These are phyloP conservation scores for Nakazawaea molendinolei DNA, from an alignment of 805 yeast genomes.

Conservation along the genomic window DNA sequence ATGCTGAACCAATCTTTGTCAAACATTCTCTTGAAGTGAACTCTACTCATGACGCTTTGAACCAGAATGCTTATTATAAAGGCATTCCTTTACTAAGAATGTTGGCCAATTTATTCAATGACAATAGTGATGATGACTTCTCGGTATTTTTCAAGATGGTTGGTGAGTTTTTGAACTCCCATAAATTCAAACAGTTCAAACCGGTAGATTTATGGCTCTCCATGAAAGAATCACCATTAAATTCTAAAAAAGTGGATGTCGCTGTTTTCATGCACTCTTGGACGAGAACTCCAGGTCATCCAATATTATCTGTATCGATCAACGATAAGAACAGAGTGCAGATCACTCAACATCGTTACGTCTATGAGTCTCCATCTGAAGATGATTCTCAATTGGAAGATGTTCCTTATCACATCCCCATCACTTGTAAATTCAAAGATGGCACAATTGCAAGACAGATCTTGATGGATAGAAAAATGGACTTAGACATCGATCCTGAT, in stretches of 20 bases:
- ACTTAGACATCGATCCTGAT: slow-evolving; percentile 23
- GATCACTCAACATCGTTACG: slow-evolving; percentile 32
- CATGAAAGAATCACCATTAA: slow-evolving; percentile 21
- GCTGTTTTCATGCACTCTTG: slow-evolving; percentile 50
- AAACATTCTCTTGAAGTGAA: slow-evolving; percentile 30
- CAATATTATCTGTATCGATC: slow-evolving; percentile 35
- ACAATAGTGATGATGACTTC: slow-evolving; percentile 21
- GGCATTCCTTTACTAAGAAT: slow-evolving; percentile 51
- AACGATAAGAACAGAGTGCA: slow-evolving; percentile 22
- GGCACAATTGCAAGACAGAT: slow-evolving; percentile 32
- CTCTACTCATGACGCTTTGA: slow-evolving; percentile 41
- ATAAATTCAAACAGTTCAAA: slow-evolving; percentile 34
- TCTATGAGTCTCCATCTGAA: slow-evolving; percentile 17
- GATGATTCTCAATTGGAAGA: slow-evolving; percentile 36
- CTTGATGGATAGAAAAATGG: slow-evolving; percentile 35
- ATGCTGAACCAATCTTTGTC: slow-evolving; percentile 28
- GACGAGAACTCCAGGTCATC: slow-evolving; percentile 55
- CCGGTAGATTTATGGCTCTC: slow-evolving; percentile 49
- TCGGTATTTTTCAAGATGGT: slow-evolving; percentile 29
- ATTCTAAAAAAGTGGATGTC: slow-evolving; percentile 33
- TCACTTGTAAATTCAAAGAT: slow-evolving; percentile 33
- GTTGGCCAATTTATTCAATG: slow-evolving; percentile 37
- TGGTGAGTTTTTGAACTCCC: slow-evolving; percentile 29
- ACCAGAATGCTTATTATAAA: slow-evolving; percentile 47
- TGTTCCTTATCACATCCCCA: slow-evolving; percentile 56